These are phyloP conservation scores for Verticillium nubilum DNA, from an alignment of 2,329 filamentous ascomycete genomes.

Conservation along the genomic window DNA sequence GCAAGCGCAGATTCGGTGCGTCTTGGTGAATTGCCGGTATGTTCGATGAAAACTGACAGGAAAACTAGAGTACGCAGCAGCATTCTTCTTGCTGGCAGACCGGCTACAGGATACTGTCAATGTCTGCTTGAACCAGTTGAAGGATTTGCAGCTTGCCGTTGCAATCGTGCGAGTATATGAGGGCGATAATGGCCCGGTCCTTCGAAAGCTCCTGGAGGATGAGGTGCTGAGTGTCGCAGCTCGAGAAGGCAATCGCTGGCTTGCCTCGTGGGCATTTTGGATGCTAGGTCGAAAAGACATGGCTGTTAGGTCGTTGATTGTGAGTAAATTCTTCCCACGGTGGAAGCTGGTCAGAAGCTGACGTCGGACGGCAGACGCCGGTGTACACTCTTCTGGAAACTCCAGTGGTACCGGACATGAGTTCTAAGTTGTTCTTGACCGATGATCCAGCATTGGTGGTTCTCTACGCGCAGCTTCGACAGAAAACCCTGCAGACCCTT, in stretches of 20 bases:
- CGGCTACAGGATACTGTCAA: conserved; percentile 79
- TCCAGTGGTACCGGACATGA: conserved; percentile 62
- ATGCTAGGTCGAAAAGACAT: conserved; percentile 77
- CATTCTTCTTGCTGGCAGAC: conserved; percentile 90
- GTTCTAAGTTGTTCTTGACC: conserved; percentile 74
- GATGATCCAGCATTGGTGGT: conserved; percentile 88
- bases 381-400: conserved; percentile 69
- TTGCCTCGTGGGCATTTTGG: conserved; percentile 94
- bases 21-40: not conserved
- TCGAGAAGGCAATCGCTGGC: conserved; percentile 82
- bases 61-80: conserved; percentile 75
- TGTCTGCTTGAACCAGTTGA: conserved; percentile 79
- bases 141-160: conserved; percentile 85
- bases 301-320: conserved; percentile 77
- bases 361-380: conserved; percentile 55
- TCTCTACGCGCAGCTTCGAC: conserved; percentile 79
- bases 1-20: conserved; percentile 78
- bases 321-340: conserved; percentile 34
- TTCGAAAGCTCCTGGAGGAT: conserved; percentile 71
- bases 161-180: conserved; percentile 84
- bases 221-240: conserved; percentile 74
- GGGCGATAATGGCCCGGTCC: conserved; percentile 70
- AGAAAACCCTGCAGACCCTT: conserved; percentile 75
- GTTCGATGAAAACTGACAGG: not conserved
- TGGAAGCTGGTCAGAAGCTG: not conserved